Conservation (phyloP, 352 stramenopile genomes). For the Pythium angustatum region DNA sequence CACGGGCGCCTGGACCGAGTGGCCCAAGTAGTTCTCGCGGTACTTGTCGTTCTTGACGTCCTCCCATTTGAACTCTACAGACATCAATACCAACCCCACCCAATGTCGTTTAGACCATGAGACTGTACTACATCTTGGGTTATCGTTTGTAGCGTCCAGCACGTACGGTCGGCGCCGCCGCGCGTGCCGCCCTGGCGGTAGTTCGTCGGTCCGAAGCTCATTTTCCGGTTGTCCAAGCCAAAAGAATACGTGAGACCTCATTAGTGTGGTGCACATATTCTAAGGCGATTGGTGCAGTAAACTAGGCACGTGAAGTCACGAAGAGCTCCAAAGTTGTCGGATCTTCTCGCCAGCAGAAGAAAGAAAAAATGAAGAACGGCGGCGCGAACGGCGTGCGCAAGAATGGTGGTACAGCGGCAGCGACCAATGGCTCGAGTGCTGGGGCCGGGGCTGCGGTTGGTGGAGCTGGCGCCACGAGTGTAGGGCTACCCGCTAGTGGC, state of each 20-base stretch:
- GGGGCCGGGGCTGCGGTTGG: neutral
- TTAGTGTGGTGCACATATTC: slow-evolving; percentile 4
- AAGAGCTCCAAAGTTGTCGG: neutral
- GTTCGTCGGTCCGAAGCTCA: slow-evolving; percentile 87
- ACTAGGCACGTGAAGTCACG: slow-evolving; percentile 5
- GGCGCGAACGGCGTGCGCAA: slow-evolving; percentile 12
- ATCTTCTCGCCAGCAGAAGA: neutral
- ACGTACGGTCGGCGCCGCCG: slow-evolving; percentile 83
- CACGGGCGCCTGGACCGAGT: slow-evolving; percentile 86
- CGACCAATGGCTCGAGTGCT: neutral
- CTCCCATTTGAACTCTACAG: slow-evolving; percentile 91
- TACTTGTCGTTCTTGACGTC: slow-evolving; percentile 94
- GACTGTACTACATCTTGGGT: too few relatives aligned
- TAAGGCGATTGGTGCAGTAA: too few relatives aligned
- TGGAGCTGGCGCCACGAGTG: neutral
- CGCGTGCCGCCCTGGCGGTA: slow-evolving; percentile 87
- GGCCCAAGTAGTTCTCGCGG: slow-evolving; percentile 90
- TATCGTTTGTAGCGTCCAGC: too few relatives aligned
- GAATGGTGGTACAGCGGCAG: neutral
- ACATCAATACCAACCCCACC: too few relatives aligned
- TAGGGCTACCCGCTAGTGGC: slow-evolving; percentile 11
- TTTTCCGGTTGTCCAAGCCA: too few relatives aligned
- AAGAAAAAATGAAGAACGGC: slow-evolving; percentile 14
- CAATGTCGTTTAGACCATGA: too few relatives aligned
- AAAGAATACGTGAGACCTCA: too few relatives aligned